Evolutionary conservation across 768 basidiomycete species (phyloP).

Genomic region (Mycena alexandri): DNA sequence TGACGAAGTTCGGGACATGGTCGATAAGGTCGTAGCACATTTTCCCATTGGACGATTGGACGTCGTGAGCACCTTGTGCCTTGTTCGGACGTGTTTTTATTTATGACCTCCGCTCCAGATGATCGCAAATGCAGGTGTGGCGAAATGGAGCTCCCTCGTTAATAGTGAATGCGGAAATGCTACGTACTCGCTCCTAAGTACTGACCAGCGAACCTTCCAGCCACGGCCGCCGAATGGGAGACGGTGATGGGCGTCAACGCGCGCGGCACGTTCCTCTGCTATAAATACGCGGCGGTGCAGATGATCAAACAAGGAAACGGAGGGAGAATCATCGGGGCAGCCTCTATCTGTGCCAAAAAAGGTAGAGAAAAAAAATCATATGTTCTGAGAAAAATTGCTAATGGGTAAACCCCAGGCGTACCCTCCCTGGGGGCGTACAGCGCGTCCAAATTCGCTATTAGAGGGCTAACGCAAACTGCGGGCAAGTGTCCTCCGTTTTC

Average conservation of each 20-base stretch:
- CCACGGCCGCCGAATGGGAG: conserved; percentile 42
- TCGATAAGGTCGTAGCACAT: conserved; percentile 33
- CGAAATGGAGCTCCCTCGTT: conserved; percentile 14
- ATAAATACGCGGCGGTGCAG: conserved; percentile 52
- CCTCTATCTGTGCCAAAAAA: conserved; percentile 34
- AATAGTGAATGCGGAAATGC: conserved; percentile 25
- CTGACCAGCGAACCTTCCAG: conserved; percentile 2
- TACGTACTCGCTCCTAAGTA: background rate
- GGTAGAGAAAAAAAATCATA: background rate
- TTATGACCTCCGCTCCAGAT: conserved; percentile 29
- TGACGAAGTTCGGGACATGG: conserved; percentile 41
- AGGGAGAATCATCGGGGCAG: conserved; percentile 52
- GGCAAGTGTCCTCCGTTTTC: conserved; percentile 1
- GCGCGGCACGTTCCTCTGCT: conserved; percentile 52
- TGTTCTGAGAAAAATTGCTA: too few relatives aligned
- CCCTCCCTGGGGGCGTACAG: conserved; percentile 39
- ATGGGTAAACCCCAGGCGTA: conserved; percentile 2
- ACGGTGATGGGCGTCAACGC: conserved; percentile 47
- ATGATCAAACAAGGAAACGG: conserved; percentile 55
- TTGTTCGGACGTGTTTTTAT: background rate
- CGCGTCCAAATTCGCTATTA: conserved; percentile 46
- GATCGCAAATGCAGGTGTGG: conserved; percentile 45
- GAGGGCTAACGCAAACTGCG: conserved; percentile 27
- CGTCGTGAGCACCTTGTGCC: conserved; percentile 29
- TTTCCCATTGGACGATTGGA: conserved; percentile 36